Evolutionary conservation across 257 asterid species (phyloP).

Genomic region (Solanum lycopersicoides): DNA sequence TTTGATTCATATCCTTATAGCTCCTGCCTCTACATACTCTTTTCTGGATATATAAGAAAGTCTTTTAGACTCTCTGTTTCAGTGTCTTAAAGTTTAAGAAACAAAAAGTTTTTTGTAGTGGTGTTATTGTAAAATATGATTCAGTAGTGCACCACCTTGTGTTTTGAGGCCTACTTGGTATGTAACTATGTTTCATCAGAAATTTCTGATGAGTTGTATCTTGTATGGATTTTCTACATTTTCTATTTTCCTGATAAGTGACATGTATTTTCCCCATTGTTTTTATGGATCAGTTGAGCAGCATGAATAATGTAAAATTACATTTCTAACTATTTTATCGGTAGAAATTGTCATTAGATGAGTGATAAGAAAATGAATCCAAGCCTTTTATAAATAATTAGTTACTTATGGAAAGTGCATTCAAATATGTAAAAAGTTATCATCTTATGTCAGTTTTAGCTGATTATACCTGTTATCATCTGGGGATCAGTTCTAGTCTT

Average conservation of each 20-base stretch:
- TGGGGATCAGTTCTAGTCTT: neutral
- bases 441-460: neutral
- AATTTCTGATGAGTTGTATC: neutral
- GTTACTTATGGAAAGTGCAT: neutral
- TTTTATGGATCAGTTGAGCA: neutral
- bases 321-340: neutral
- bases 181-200: neutral
- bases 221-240: neutral
- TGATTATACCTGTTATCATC: neutral
- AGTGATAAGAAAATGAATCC: neutral
- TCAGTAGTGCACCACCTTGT: neutral
- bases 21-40: neutral
- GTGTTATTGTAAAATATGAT: neutral
- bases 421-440: neutral
- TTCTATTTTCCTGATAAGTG: neutral
- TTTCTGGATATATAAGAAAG: neutral
- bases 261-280: neutral
- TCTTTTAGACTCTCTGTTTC: neutral
- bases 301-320: neutral
- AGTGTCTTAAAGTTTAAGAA: neutral
- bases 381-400: neutral
- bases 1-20: neutral
- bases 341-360: neutral
- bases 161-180: neutral
- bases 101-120: neutral